Conservation (phyloP, 1,284 basidiomycete genomes). For the Rhodotorula glutinis region DNA sequence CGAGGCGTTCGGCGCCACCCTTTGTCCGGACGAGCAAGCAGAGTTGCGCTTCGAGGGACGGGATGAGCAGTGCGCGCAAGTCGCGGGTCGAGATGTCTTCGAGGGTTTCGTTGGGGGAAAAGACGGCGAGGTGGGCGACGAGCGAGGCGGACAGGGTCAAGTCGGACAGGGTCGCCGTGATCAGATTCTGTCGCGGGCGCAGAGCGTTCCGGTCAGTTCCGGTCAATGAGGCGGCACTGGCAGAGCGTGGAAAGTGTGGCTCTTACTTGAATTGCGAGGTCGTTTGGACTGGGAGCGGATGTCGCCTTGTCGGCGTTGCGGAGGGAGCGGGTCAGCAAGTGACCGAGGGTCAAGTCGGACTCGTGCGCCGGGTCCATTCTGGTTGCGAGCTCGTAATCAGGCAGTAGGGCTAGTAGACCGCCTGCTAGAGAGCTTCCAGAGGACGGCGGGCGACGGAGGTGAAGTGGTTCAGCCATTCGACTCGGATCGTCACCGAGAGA, state of each 20-base stretch:
- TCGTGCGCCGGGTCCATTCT: background rate
- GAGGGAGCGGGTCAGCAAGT: conserved; percentile 34
- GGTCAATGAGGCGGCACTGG: too few relatives aligned
- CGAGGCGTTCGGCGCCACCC: conserved; percentile 61
- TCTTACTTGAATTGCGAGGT: conserved; percentile 23
- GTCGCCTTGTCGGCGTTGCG: conserved; percentile 7
- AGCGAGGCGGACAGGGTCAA: conserved; percentile 42
- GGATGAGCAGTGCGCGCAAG: conserved; percentile 73
- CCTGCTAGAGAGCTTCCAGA: too few relatives aligned
- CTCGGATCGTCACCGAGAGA: too few relatives aligned
- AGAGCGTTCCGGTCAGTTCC: too few relatives aligned
- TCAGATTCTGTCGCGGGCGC: conserved; percentile 9
- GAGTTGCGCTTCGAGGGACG: conserved; percentile 70
- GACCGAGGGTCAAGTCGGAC: conserved; percentile 31
- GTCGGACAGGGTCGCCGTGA: conserved; percentile 34
- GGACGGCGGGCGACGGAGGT: too few relatives aligned
- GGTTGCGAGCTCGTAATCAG: too few relatives aligned
- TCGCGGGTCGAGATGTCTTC: conserved; percentile 80
- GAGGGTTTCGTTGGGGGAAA: conserved; percentile 78
- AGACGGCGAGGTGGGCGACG: conserved; percentile 60
- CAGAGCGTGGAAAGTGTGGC: too few relatives aligned
- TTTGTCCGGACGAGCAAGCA: conserved; percentile 62
- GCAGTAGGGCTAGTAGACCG: too few relatives aligned
- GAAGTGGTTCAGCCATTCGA: too few relatives aligned
- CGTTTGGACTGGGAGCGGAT: conserved; percentile 25